Conservation (phyloP, 169 alveolate genomes). For the Cystoisospora suis region DNA sequence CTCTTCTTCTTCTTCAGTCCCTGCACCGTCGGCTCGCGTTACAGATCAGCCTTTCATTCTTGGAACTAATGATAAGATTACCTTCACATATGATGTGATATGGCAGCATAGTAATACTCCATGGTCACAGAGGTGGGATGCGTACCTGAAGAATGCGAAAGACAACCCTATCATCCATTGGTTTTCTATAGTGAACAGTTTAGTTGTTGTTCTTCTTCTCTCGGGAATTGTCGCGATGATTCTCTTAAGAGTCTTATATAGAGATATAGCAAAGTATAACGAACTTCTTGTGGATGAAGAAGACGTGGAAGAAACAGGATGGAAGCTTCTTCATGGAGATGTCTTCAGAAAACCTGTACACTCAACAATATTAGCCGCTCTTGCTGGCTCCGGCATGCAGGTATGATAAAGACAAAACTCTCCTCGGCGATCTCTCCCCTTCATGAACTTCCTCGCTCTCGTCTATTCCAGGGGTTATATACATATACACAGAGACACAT, state of each 20-base stretch:
- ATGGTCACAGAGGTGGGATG: slow-evolving; percentile 87
- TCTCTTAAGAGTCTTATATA: slow-evolving; percentile 80
- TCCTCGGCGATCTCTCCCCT: background rate
- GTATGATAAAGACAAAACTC: background rate
- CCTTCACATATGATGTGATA: slow-evolving; percentile 82
- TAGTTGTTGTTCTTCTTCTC: slow-evolving; percentile 78
- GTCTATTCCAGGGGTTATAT: background rate
- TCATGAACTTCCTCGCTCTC: no score
- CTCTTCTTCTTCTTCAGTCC: no score
- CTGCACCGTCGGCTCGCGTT: no score
- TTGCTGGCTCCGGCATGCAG: slow-evolving; percentile 89
- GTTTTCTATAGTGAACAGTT: slow-evolving; percentile 86
- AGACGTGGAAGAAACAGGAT: slow-evolving; percentile 85
- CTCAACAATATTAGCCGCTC: slow-evolving; percentile 78
- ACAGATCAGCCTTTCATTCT: background rate
- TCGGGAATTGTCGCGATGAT: slow-evolving; percentile 84
- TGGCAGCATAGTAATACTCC: slow-evolving; percentile 77
- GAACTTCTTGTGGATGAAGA: slow-evolving; percentile 79
- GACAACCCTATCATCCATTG: slow-evolving; percentile 83
- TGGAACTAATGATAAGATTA: slow-evolving; percentile 14
- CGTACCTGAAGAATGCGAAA: slow-evolving; percentile 76
- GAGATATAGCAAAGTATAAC: slow-evolving; percentile 86
- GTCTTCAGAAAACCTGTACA: slow-evolving; percentile 89
- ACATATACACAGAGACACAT: background rate
- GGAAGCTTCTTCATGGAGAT: slow-evolving; percentile 92